Conservation (phyloP, 176 grass and related monocot species). For the Carex pumila region DNA sequence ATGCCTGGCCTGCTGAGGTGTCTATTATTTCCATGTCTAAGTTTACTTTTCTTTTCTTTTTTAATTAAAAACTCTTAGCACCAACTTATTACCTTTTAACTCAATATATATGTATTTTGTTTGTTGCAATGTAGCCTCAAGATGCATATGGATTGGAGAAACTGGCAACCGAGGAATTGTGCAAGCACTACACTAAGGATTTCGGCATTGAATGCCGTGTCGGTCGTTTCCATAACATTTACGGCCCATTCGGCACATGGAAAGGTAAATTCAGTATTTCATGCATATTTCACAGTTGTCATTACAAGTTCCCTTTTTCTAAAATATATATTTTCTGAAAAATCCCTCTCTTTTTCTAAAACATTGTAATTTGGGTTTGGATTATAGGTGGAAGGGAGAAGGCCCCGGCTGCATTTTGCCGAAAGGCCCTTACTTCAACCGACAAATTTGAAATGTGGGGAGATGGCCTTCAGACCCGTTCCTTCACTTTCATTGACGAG, state of each 20-base stretch:
- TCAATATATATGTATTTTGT: background rate
- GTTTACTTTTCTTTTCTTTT: background rate
- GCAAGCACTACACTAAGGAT: slow-evolving; percentile 99
- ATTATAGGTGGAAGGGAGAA: slow-evolving; percentile 75
- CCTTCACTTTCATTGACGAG: slow-evolving; percentile 83
- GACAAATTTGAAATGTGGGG: slow-evolving; percentile 96
- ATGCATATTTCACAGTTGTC: background rate
- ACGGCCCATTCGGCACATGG: slow-evolving; percentile 96
- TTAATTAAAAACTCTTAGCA: background rate
- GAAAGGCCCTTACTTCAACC: slow-evolving; percentile 59
- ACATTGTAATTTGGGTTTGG: background rate
- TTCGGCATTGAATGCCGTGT: slow-evolving; percentile 80
- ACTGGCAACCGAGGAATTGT: slow-evolving; percentile 86
- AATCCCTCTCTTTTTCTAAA: background rate
- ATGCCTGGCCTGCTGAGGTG: slow-evolving; percentile 91
- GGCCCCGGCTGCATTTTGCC: slow-evolving; percentile 82
- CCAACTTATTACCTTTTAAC: background rate
- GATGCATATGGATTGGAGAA: slow-evolving; percentile 98
- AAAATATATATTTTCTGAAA: background rate
- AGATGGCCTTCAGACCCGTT: slow-evolving; percentile 74
- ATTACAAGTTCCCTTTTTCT: background rate
- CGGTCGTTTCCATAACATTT: slow-evolving; percentile 94
- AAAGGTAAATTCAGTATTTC: slow-evolving; percentile 42
- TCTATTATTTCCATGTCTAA: slow-evolving; percentile 11
- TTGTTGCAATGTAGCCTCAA: slow-evolving; percentile 58